Conservation (phyloP, 78 protist species). For the Cavenderia fasciculata region DNA sequence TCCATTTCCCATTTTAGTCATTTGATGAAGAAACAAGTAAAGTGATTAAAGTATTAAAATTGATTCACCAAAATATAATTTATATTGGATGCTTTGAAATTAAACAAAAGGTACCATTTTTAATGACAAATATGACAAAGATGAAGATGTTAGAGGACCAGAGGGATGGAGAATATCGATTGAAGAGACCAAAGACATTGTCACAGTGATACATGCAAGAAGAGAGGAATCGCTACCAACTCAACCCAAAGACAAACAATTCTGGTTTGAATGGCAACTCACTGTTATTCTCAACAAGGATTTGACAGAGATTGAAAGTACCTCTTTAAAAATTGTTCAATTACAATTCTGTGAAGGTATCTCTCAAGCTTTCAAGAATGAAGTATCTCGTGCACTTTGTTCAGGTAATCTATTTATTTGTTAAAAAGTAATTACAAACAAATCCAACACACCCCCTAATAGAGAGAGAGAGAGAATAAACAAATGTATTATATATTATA, state of each 20-base stretch:
- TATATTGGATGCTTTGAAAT: conserved; percentile 61
- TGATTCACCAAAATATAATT: conserved; percentile 56
- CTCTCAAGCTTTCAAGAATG: conserved; percentile 15
- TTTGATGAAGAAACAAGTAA: conserved; percentile 1
- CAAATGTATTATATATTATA: no score
- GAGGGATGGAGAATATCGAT: conserved; percentile 39
- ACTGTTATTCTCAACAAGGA: conserved; percentile 1
- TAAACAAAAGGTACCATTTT: conserved; percentile 22
- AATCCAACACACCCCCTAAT: no score
- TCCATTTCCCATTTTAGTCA: not conserved
- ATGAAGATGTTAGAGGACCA: conserved; percentile 57
- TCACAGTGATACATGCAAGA: conserved; percentile 19
- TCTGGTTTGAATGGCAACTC: conserved; percentile 49
- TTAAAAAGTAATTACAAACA: conserved; percentile 6
- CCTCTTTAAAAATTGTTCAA: conserved; percentile 14
- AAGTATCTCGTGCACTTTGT: conserved; percentile 17
- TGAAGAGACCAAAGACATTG: conserved; percentile 4
- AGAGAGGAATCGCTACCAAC: conserved; percentile 38
- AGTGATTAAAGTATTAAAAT: conserved; percentile 36
- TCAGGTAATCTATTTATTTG: conserved; percentile 29
- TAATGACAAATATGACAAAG: conserved; percentile 31
- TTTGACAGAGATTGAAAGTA: not conserved
- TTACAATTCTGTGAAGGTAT: not conserved
- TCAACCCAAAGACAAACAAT: conserved; percentile 4
- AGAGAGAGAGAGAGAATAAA: no score